phyloP scores from a whole-genome alignment of 2,329 filamentous ascomycete genomes.

The Catunica adiposa region DNA sequence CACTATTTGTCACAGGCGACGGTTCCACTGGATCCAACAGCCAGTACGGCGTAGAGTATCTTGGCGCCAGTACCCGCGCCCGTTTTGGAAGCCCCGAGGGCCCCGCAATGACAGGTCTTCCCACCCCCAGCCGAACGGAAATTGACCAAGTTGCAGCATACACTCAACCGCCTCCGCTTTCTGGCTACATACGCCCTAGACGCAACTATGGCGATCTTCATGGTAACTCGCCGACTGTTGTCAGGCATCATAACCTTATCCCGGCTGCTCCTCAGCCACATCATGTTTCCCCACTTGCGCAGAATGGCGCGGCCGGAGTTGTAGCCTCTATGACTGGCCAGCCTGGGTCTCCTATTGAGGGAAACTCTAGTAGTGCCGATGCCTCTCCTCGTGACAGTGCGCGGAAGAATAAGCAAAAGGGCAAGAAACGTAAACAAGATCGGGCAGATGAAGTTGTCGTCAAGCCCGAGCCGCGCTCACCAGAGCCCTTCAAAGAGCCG shows the following conservation, averaged over 20 bases:
- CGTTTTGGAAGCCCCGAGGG: conserved; percentile 3
- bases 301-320: conserved; percentile 3
- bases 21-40: conserved; percentile 6
- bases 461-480: conserved; percentile 48
- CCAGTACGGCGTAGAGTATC: neutral
- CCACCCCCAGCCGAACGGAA: conserved; percentile 5
- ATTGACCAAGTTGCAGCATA: conserved; percentile 12
- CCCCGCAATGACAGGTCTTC: neutral
- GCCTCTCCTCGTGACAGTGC: conserved; percentile 1
- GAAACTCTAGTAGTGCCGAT: conserved; percentile 6
- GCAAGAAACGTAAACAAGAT: conserved; percentile 33
- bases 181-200: neutral
- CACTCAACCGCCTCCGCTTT: neutral
- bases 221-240: conserved; percentile 39
- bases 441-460: conserved; percentile 35
- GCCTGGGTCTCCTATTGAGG: neutral
- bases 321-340: conserved; percentile 18
- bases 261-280: conserved; percentile 61
- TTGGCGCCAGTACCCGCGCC: neutral
- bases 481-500: conserved; percentile 40
- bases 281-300: conserved; percentile 41
- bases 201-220: conserved; percentile 3
- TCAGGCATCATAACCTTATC: conserved; percentile 57
- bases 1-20: neutral
- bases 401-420: conserved; percentile 31